Percentiles rank a stretch among this genome's conserved stretches.
Evolutionary conservation across 2,329 filamentous ascomycete genomes (phyloP).

Genomic region (Ophiobolus disseminans): DNA sequence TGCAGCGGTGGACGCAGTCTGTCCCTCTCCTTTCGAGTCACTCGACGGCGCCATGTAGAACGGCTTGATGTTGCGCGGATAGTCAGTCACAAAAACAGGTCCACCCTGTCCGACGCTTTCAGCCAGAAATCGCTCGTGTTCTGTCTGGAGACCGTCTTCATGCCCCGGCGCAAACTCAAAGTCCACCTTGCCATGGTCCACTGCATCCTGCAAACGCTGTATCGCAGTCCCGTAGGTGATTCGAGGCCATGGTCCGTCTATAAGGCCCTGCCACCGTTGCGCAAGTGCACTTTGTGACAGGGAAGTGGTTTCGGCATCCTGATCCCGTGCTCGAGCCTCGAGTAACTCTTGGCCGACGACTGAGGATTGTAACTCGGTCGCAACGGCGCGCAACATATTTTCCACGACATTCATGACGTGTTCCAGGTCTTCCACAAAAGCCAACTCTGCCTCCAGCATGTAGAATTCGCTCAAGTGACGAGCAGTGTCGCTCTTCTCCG

Average conservation of each 20-base stretch:
- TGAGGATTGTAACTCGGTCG: constrained; percentile 58
- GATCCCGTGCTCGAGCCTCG: constrained; percentile 50
- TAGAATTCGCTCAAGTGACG: constrained; percentile 97
- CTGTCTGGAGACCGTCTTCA: constrained; percentile 79
- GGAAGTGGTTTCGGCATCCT: constrained; percentile 45
- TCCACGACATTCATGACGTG: constrained; percentile 82
- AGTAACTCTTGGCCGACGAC: constrained; percentile 64
- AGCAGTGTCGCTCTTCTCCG: constrained; percentile 82
- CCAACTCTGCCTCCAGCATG: constrained; percentile 93
- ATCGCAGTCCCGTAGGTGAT: constrained; percentile 86
- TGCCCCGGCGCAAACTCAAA: constrained; percentile 76
- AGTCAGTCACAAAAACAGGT: constrained; percentile 92
- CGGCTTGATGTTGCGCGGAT: constrained; percentile 86
- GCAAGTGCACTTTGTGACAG: constrained; percentile 62
- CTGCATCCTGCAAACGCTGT: constrained; percentile 67
- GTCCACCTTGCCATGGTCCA: constrained; percentile 53
- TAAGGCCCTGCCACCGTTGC: constrained; percentile 75
- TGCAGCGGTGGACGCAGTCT: constrained; percentile 67
- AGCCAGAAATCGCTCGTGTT: constrained; percentile 91
- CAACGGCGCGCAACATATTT: constrained; percentile 71
- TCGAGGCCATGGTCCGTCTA: constrained; percentile 77
- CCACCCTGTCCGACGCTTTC: constrained; percentile 65
- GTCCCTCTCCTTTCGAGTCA: constrained; percentile 14
- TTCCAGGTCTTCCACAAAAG: constrained; percentile 74
- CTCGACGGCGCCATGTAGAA: constrained; percentile 78